A percentile compares a stretch with the other conserved stretches of the same genome.
These are phyloP conservation scores for Aspergillus melleus DNA, from an alignment of 2,329 filamentous ascomycete species.

Conservation along the genomic window DNA sequence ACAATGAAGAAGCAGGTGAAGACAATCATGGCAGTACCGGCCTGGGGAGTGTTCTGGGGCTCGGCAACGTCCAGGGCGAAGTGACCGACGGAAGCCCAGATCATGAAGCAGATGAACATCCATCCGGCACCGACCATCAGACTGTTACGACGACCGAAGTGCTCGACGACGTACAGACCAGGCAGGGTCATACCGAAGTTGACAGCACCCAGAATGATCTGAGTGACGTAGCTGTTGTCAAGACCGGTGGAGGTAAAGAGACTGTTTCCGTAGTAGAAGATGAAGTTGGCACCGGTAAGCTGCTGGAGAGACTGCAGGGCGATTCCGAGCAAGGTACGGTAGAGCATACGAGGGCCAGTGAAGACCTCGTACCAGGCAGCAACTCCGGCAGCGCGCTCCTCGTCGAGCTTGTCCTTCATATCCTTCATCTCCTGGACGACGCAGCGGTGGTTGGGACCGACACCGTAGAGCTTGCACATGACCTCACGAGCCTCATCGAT, in stretches of 20 bases:
- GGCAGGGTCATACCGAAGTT: conserved; percentile 68
- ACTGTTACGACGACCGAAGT: conserved; percentile 67
- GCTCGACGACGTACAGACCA: conserved; percentile 70
- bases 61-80: conserved; percentile 41
- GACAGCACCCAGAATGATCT: conserved; percentile 68
- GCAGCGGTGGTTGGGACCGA: conserved; percentile 55
- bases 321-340: conserved; percentile 48
- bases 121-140: conserved; percentile 67
- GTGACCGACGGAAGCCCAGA: conserved; percentile 62
- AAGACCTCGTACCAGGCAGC: conserved; percentile 47
- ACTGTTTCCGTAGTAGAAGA: conserved; percentile 56
- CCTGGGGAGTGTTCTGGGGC: conserved; percentile 46
- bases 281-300: conserved; percentile 51
- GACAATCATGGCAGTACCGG: conserved; percentile 69
- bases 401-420: conserved; percentile 60
- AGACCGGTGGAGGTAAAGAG: conserved; percentile 69
- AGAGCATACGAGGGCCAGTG: conserved; percentile 49
- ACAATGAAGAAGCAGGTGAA: conserved; percentile 74
- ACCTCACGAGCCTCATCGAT: conserved; percentile 53
- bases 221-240: conserved; percentile 64
- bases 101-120: conserved; percentile 64
- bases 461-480: conserved; percentile 57
- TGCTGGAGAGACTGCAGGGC: conserved; percentile 50
- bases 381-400: conserved; percentile 48
- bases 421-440: conserved; percentile 58